These are phyloP conservation scores for Mucor circinelloides DNA, from an alignment of 371 early-diverging fungal genomes.

Conservation along the genomic window DNA sequence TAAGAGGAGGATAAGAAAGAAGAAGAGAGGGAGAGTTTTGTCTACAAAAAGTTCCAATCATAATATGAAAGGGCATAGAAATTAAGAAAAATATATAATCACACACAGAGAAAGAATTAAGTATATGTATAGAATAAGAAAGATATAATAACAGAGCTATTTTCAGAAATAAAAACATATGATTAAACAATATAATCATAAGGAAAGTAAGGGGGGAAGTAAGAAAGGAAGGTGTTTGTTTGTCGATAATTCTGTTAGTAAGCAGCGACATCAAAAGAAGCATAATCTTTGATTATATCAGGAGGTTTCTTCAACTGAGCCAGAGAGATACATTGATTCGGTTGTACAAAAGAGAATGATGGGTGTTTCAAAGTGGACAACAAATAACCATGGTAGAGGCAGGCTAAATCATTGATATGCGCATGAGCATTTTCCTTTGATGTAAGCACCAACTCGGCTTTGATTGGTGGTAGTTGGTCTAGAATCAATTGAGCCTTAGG, in stretches of 20 bases:
- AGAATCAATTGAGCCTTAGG: not conserved
- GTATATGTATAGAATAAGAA: slow-evolving; percentile 5
- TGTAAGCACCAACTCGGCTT: not conserved
- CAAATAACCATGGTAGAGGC: not conserved
- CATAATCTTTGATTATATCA: slow-evolving; percentile 12
- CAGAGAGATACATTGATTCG: not conserved
- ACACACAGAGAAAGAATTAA: slow-evolving; percentile 13
- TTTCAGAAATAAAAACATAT: slow-evolving; percentile 12
- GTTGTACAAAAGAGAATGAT: not conserved
- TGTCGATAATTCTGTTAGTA: not conserved
- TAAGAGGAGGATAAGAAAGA: not conserved
- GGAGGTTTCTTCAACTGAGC: slow-evolving; percentile 23
- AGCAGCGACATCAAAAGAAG: not conserved
- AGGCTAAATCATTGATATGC: not conserved
- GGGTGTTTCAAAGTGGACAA: not conserved
- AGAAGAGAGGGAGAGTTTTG: not conserved
- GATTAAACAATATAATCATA: slow-evolving; percentile 8
- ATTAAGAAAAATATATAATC: slow-evolving; percentile 10
- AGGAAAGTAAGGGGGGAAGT: slow-evolving; percentile 4
- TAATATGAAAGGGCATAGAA: not conserved
- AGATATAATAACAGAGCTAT: slow-evolving; percentile 20
- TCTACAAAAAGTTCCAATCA: slow-evolving; percentile 19
- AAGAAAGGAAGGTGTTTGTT: slow-evolving; percentile 6
- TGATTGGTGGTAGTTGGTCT: not conserved
- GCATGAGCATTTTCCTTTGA: not conserved